A percentile compares a stretch with the other conserved stretches of the same genome.
Conservation (phyloP, 2,329 filamentous ascomycete species). For the Shiraia sp. region DNA sequence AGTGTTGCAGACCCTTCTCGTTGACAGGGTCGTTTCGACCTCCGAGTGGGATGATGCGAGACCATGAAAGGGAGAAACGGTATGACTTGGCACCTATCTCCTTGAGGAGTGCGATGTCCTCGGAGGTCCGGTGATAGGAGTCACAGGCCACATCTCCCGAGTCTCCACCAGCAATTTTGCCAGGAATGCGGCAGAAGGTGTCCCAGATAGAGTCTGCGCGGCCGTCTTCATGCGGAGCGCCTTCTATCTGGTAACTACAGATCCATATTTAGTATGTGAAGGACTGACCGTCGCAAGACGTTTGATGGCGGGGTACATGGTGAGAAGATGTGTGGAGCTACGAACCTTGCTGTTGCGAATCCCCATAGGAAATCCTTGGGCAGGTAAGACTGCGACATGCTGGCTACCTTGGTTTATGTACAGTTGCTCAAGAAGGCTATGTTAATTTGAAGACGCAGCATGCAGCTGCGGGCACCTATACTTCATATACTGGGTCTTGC, state of each 20-base stretch:
- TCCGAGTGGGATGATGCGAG: conserved; percentile 82
- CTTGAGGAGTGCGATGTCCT: conserved; percentile 79
- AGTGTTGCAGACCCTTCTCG: conserved; percentile 75
- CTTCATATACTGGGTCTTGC: conserved; percentile 39
- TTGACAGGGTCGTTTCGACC: conserved; percentile 83
- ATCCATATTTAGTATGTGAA: conserved; percentile 24
- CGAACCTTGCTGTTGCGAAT: conserved; percentile 48
- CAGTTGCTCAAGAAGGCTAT: conserved; percentile 11
- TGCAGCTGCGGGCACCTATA: conserved; percentile 22
- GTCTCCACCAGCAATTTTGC: conserved; percentile 79
- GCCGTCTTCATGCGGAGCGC: conserved; percentile 72
- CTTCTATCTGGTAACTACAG: conserved; percentile 86
- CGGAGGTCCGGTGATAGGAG: conserved; percentile 77
- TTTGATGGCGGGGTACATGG: conserved; percentile 28
- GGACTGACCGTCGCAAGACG: conserved; percentile 5
- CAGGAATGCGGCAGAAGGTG: conserved; percentile 77
- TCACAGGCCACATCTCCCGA: conserved; percentile 81
- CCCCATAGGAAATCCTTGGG: conserved; percentile 48
- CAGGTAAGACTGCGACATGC: conserved; percentile 42
- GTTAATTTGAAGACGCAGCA: conserved; percentile 6
- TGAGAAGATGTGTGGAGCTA: conserved; percentile 22
- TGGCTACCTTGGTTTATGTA: conserved; percentile 12
- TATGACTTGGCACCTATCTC: conserved; percentile 73
- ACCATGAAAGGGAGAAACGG: conserved; percentile 83
- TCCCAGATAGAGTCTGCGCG: conserved; percentile 87